Evolutionary conservation across 2,329 filamentous ascomycete species (phyloP).

Genomic region (Lachnellula hyalina): DNA sequence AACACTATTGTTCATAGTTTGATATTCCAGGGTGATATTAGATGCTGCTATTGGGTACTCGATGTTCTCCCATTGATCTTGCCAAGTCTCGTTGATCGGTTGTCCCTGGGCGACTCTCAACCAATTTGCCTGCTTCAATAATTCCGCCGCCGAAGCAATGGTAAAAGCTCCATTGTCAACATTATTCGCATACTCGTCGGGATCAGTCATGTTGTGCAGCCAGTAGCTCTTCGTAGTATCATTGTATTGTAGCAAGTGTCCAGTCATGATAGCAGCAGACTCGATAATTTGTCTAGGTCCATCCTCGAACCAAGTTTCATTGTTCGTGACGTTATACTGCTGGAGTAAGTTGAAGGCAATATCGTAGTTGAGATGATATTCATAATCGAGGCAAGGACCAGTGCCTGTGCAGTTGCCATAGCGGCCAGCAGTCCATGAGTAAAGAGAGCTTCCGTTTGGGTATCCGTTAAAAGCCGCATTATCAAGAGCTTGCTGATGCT

Average conservation of each 20-base stretch:
- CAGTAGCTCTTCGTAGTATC: slow-evolving; percentile 44
- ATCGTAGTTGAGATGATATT: slow-evolving; percentile 68
- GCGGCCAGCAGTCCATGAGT: slow-evolving; percentile 62
- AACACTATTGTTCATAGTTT: slow-evolving; percentile 60
- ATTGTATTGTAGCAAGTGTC: slow-evolving; percentile 55
- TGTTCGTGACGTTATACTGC: slow-evolving; percentile 30
- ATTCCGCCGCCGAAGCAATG: slow-evolving; percentile 36
- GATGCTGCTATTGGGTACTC: slow-evolving; percentile 48
- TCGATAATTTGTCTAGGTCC: slow-evolving; percentile 58
- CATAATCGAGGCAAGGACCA: slow-evolving; percentile 62
- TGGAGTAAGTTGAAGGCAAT: slow-evolving; percentile 48
- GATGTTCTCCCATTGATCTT: slow-evolving; percentile 50
- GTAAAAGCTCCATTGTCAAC: slow-evolving; percentile 63
- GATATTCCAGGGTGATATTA: slow-evolving; percentile 59
- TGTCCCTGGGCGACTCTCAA: slow-evolving; percentile 19
- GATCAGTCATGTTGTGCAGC: slow-evolving; percentile 64
- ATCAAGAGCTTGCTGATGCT: slow-evolving; percentile 51
- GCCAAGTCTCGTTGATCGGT: slow-evolving; percentile 51
- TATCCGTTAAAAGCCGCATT: slow-evolving; percentile 59
- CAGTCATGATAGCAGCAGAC: slow-evolving; percentile 56
- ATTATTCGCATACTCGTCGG: slow-evolving; percentile 37
- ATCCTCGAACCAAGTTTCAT: slow-evolving; percentile 32
- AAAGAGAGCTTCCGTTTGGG: slow-evolving; percentile 53
- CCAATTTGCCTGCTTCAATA: slow-evolving; percentile 43
- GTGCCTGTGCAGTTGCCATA: slow-evolving; percentile 63